Percentiles rank a stretch among this genome's conserved stretches.
phyloP scores from a whole-genome alignment of 75 land plant genomes.

The Pinus taeda region DNA sequence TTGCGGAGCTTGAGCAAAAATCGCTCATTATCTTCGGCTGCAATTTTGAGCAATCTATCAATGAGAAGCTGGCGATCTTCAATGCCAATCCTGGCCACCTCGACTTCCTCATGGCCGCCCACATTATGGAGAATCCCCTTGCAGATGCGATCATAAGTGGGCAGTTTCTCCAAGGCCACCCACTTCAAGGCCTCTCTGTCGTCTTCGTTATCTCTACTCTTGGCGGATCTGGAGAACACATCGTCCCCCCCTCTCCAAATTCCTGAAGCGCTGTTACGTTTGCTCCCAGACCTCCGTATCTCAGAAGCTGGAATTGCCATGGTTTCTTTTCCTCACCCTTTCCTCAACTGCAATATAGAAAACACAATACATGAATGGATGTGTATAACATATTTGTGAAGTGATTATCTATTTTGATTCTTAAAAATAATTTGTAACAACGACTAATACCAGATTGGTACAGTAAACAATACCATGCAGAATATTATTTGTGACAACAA shows the following conservation, averaged over 20 bases:
- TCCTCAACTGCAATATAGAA: no score
- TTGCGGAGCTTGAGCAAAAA: slow-evolving; percentile 55
- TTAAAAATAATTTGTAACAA: no score
- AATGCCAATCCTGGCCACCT: slow-evolving; percentile 50
- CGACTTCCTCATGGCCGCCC: slow-evolving; percentile 50
- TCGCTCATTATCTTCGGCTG: slow-evolving; percentile 85
- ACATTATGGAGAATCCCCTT: slow-evolving; percentile 6
- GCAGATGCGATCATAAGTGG: slow-evolving; percentile 13
- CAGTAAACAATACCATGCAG: no score
- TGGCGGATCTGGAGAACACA: slow-evolving; percentile 17
- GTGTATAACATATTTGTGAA: no score
- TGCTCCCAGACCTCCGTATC: neutral
- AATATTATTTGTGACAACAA: no score
- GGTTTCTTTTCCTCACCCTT: no score
- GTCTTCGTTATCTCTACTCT: slow-evolving; percentile 6
- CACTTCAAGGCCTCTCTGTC: slow-evolving; percentile 70
- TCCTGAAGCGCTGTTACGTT: neutral
- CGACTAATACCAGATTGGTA: no score
- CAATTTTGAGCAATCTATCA: slow-evolving; percentile 63
- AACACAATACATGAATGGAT: no score
- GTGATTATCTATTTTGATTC: no score
- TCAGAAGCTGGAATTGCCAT: no score
- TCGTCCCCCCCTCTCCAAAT: slow-evolving; percentile 7
- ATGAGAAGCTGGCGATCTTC: slow-evolving; percentile 61
- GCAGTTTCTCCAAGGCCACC: slow-evolving; percentile 91